Evolutionary conservation across 2,329 filamentous ascomycete genomes (phyloP), one percentile per base, ranked within the genome.

Genomic region (Aspergillus sp.): DNA sequence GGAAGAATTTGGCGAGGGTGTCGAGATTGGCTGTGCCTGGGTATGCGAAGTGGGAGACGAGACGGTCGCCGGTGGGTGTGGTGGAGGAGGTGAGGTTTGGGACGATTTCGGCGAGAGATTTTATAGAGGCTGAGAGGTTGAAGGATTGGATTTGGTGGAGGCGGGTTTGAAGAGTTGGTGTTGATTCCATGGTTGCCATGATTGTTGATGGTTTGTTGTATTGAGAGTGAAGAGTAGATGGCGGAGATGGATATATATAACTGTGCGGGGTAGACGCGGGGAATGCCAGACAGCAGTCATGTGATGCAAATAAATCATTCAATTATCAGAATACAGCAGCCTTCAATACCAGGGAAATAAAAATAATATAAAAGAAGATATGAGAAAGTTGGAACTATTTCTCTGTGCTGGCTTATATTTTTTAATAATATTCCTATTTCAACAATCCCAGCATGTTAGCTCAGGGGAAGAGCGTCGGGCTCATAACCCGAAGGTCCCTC

Each of bases 401-500:
- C 4, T 4, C 19, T 4, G 19, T 19, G 19, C 19, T 19, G 19
- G 19, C 2, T 19, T 19, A 19, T 19, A 19, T 2, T 2, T 19
- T 19, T 19, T 2, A 19, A 19, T 19, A 2, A 19, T 19, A 4
- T 19, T 19, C 2, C 19, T 19, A 19, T 19, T 19, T 19, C 19
- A 19, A 4, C 40, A 33, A 45, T 38, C 28, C 34, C 40, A 63
- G 61, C 62, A 62, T 61, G 56, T 57, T 65, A 58, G 60, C 58
- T 65, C 62, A 67, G 64, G 52, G 64, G 64, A 64, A 66, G 62
- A 64, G 64, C 65, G 62, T 64, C 64, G 64, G 65, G 64, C 64
- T 67, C 65, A 67, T 67, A 67, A 67, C 65, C 64, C 64, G 63
- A 61, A 66, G 61, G 64, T 54, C 59, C 43, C 47, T 52, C 50